These are phyloP conservation scores for Juglanconis oblonga DNA, from an alignment of 2,329 filamentous ascomycete species.

Conservation along the genomic window DNA sequence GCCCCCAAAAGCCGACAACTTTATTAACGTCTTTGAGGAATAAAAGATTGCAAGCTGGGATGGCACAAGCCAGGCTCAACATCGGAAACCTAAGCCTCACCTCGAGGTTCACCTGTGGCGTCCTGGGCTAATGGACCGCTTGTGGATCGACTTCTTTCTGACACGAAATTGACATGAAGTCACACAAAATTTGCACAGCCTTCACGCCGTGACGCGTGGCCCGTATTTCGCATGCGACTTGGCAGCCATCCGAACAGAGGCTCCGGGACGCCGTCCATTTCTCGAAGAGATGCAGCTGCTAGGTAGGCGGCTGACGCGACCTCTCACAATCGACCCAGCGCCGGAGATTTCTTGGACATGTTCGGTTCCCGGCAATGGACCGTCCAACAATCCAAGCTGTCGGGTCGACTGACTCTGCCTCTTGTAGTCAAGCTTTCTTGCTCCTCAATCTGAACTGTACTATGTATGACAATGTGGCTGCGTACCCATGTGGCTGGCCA, in stretches of 20 bases:
- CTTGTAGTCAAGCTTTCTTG: background rate
- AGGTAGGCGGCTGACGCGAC: too few species aligned
- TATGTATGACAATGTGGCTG: background rate
- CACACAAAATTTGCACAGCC: slow-evolving; percentile 2
- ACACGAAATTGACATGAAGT: background rate
- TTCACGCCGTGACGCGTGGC: slow-evolving; percentile 8
- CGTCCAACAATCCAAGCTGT: background rate
- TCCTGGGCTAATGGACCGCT: too few species aligned
- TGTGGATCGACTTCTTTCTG: background rate
- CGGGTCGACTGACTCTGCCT: background rate
- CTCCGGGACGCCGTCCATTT: background rate
- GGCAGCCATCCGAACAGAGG: background rate
- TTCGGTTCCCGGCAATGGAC: background rate
- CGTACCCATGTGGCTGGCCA: too few species aligned
- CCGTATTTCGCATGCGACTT: background rate
- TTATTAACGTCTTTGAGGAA: background rate
- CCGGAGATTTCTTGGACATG: background rate
- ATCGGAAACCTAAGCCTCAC: too few species aligned
- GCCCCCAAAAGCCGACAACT: background rate
- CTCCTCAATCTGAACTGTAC: background rate
- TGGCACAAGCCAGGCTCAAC: too few species aligned
- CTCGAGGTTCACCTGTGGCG: too few species aligned
- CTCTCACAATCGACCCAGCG: background rate
- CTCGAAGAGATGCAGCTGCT: background rate
- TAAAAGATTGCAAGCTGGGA: too few species aligned